Evolutionary conservation across 352 stramenopile species (phyloP), one percentile per base, ranked within the genome.

Genomic region (Globisporangium carolinianum): DNA sequence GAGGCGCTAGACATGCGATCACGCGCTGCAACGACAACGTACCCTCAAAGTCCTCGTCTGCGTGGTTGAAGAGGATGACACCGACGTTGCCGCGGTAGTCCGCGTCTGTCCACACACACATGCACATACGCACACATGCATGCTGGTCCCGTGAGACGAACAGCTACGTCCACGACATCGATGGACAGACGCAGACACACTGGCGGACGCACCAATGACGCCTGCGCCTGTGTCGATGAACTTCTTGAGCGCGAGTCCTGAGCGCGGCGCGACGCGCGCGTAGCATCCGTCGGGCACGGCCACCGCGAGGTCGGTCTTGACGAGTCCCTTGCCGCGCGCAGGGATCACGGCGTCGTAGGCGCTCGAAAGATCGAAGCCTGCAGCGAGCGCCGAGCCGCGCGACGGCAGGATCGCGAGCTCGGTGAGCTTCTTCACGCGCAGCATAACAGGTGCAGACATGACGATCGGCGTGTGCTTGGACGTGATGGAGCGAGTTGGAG

Each of bases 31-130:
- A 38, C 38, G 38, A 56, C 4, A 5, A 48, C 45, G 32, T 42
- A 84, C 70, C 61, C 60, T 88, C 67, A 70, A 99, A 99, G 62
- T 98, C 92, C 55, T 95, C 80, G 17, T 83, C 65, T 6, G 89
- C 83, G 73, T 98, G 96, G 76, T 99, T 99, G 79, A 99, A 99
- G 10, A 99, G 67, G n/a, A 99, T 91, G 37, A 99, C 97, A 51
- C 97, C 97, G 18, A 99, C 95, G 61, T 96, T 95, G 56, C 97
- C 97, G 36, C 97, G 92, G 73, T 99, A 99, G 66, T 99, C 97
- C 18, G 94, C 95, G 71, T 99, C 84, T 83, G 59, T 17, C 5
- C 47, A 9, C 15, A 43, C 17, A 54, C 7, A 7, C 6, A 55
- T 15, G 39, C 10, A n/a, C 5, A 43, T 15, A 49, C 6, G 36